Evolutionary conservation across 2,329 filamentous ascomycete species (phyloP).

Genomic region (Leptographium lundbergii): DNA sequence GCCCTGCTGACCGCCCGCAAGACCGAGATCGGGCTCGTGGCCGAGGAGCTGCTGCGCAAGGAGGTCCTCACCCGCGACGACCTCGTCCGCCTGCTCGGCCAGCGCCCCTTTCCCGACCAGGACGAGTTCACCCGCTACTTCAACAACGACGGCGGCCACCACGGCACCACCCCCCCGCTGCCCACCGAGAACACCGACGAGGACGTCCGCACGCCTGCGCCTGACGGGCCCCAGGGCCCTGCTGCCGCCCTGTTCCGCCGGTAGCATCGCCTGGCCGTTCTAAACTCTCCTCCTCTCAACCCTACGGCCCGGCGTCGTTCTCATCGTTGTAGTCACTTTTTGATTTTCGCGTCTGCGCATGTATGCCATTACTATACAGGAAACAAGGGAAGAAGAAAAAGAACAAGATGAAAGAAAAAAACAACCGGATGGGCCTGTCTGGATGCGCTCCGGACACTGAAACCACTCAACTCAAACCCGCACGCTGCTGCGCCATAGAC

Average conservation of each 20-base stretch:
- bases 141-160: slow-evolving; percentile 42
- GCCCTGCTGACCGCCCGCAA: slow-evolving; percentile 77
- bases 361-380: background rate
- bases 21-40: slow-evolving; percentile 74
- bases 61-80: slow-evolving; percentile 88
- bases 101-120: slow-evolving; percentile 69
- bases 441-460: background rate
- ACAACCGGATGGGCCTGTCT: background rate
- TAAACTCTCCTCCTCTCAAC: background rate
- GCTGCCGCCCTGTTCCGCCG: slow-evolving; percentile 4
- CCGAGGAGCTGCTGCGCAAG: slow-evolving; percentile 84
- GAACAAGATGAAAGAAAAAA: background rate
- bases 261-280: no score
- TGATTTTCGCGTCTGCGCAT: background rate
- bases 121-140: slow-evolving; percentile 96
- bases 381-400: background rate
- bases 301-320: background rate
- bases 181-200: slow-evolving; percentile 22
- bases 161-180: slow-evolving; percentile 42
- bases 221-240: slow-evolving; percentile 1
- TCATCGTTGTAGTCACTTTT: background rate
- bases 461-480: background rate
- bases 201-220: background rate
- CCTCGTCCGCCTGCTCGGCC: slow-evolving; percentile 77
- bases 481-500: background rate